Evolutionary conservation across 176 grass and related monocot genomes (phyloP), one percentile per base, ranked within the genome.

Genomic region (Poa annua): DNA sequence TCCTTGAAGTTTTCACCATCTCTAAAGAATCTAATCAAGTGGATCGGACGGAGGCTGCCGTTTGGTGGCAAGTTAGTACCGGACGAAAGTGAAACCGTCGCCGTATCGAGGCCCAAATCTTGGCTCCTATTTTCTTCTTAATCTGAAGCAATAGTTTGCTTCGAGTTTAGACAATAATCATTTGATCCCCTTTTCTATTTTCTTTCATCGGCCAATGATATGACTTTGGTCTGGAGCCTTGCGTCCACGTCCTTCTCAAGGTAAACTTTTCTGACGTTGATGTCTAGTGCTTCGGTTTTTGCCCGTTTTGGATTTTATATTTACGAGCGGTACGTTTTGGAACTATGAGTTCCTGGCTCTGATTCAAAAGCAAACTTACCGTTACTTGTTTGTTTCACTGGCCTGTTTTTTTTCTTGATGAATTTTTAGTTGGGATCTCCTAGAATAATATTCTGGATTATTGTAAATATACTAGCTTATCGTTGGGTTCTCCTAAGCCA

Each of bases 11-110:
- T 29, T 67, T 49, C 79, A 71, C 65, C 72, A 8, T 29, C 3
- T 19, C 63, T 20, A 4, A 78, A 59, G 74, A 71, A 83, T 53
- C 64, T 49, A 7, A 47, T 8, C 52, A 8, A 62, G 73, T 78
- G 64, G 71, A 48, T 47, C 7, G 13, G 77, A 42, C 7, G 13
- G 77, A 42, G 1, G 32, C 20, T 76, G 65, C 26, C 20, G 11
- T 17, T 71, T 12, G 39, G 35, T 34, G 47, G 62, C 10, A 16
- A 64, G 35, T 36, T 36, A 36, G 80, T 64, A 82, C 41, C 15
- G 45, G 80, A 83, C 86, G 80, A 83, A 83, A 17, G 22, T 32
- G 80, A 83, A n/a, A 45, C 66, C 83, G 47, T 88, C 80, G 45
- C 74, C 65, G 55, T 78, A 83, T 79, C 80, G 19, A 32, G 16